phyloP scores from a whole-genome alignment of 2,329 filamentous ascomycete genomes.

The Calonectria pseudoreteaudii region DNA sequence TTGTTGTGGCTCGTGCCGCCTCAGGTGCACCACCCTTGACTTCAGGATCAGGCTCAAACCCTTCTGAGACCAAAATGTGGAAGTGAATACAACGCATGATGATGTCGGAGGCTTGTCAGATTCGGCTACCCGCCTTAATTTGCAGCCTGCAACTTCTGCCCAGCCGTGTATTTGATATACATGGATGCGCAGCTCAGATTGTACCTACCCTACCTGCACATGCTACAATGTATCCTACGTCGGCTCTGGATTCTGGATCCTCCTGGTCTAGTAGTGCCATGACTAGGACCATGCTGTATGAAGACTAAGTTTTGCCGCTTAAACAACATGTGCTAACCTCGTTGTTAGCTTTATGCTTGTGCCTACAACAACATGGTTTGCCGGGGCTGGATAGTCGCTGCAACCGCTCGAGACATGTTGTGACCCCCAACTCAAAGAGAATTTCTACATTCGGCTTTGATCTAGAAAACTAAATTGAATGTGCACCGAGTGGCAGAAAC shows the following conservation, averaged over 20 bases:
- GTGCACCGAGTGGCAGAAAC: neutral
- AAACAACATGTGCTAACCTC: neutral
- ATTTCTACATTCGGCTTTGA: neutral
- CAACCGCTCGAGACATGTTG: neutral
- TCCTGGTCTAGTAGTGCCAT: neutral
- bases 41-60: neutral
- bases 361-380: neutral
- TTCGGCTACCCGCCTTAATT: neutral
- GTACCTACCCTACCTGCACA: neutral
- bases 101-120: neutral
- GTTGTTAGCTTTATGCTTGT: neutral
- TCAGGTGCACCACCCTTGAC: slow-evolving; percentile 14
- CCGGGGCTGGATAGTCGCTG: no score
- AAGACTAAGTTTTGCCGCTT: neutral
- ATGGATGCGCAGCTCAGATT: neutral
- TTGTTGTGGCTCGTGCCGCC: slow-evolving; percentile 10
- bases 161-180: neutral
- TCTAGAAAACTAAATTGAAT: neutral
- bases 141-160: neutral
- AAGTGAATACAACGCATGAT: neutral
- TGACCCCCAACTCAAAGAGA: neutral
- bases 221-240: neutral
- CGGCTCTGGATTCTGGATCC: neutral
- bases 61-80: neutral
- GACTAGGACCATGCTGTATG: neutral